Conservation (phyloP, 2,329 filamentous ascomycete species). For the Ilyonectria destructans region DNA sequence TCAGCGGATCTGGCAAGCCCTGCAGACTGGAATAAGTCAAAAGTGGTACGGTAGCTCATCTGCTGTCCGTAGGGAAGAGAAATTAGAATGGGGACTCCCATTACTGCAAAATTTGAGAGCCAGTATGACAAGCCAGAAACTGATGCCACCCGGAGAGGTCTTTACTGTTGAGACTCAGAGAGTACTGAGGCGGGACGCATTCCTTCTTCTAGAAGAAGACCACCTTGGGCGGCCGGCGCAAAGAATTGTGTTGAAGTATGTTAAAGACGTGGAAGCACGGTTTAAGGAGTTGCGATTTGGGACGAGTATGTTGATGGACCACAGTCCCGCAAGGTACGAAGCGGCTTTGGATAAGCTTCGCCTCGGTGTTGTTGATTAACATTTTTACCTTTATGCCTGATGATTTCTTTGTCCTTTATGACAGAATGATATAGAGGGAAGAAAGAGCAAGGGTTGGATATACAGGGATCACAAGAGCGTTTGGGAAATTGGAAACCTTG, state of each 20-base stretch:
- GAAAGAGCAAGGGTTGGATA: background rate
- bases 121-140: slow-evolving; percentile 78
- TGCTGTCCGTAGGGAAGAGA: slow-evolving; percentile 62
- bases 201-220: slow-evolving; percentile 63
- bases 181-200: slow-evolving; percentile 78
- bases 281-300: slow-evolving; percentile 82
- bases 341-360: slow-evolving; percentile 75
- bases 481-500: background rate
- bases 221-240: slow-evolving; percentile 77
- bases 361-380: slow-evolving; percentile 60
- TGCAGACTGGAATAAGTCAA: slow-evolving; percentile 74
- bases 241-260: slow-evolving; percentile 79
- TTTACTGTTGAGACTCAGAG: slow-evolving; percentile 80
- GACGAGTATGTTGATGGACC: slow-evolving; percentile 82
- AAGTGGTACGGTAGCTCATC: slow-evolving; percentile 70
- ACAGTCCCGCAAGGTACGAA: slow-evolving; percentile 83
- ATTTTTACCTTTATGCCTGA: background rate
- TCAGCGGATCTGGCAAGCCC: slow-evolving; percentile 75
- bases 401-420: slow-evolving; percentile 1
- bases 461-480: background rate
- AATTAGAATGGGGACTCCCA: slow-evolving; percentile 80
- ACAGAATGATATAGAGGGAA: background rate
- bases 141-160: slow-evolving; percentile 83
- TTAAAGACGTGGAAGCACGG: slow-evolving; percentile 78
- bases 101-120: slow-evolving; percentile 77